Base-by-base conservation (phyloP, 345 rosid species). In the Carallia pectinifolia region DNA sequence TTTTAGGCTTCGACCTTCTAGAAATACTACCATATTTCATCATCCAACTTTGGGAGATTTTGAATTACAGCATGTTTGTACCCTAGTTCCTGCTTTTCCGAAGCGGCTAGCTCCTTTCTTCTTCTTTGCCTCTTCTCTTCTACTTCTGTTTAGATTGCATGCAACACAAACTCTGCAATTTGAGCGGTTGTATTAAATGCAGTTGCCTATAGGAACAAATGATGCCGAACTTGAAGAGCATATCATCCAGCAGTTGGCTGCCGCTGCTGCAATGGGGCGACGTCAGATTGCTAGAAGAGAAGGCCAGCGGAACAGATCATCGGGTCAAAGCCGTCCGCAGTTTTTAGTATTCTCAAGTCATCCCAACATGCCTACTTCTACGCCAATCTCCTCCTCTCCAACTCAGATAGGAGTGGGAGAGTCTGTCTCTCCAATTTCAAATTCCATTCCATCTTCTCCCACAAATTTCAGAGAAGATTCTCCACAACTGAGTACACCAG, bases 251-350 rank as follows among this genome's bases (percentile, higher is more conserved):
- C 99, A 95, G 80, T 71, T 95, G 66, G 94, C 99, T 55, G 92
- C 97, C 1, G 97, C 98, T 36, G 95, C 99, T 53, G 97, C 99
- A 71, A 95, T 90, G 93, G 99, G 99, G 13, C 88, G 93, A 68
- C 91, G 91, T 31, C 96, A 89, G 61, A 80, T 88, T 71, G 77
- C 83, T 56, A 83, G 93, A 82, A 90, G 99, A 86, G 98, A 87
- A 72, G 85, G 92, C 58, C 90, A 88, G 72, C 84, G 98, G 74
- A 87, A 79, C 73, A 85, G 97, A 72, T 81, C 93, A 52, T 85
- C 93, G 67, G 74, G 69, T 79, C 97, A 89, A 71, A 83, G 89
- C 56, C 93, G 86, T 77, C 91, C 90, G 18, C 99, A 84, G 80
- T 85, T 84, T 80, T 74, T 95, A 81, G 87, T 92, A 59, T 86